These are phyloP conservation scores for Candolleomyces eurysporus DNA, from an alignment of 768 basidiomycete genomes.

Conservation along the genomic window DNA sequence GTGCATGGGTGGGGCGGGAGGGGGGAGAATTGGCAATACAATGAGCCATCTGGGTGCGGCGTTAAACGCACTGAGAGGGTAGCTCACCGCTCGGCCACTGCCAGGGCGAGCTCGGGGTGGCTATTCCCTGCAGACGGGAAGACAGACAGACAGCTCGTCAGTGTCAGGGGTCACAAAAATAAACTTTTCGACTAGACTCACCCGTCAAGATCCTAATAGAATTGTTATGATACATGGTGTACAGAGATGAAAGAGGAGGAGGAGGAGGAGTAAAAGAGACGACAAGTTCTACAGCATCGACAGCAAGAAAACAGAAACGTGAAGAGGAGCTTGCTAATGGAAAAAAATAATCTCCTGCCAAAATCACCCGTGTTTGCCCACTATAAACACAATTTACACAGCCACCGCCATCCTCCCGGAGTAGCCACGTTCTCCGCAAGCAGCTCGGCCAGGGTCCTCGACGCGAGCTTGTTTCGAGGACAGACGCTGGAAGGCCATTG, in stretches of 20 bases:
- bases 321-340: constrained; percentile 2
- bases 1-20: neutral
- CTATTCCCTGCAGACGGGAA: constrained; percentile 73
- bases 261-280: constrained; percentile 14
- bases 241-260: constrained; percentile 15
- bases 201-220: constrained; percentile 75
- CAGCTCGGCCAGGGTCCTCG: too few relatives aligned
- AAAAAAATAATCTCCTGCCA: constrained; percentile 14
- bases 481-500: too few relatives aligned
- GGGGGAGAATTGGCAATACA: neutral
- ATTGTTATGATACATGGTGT: constrained; percentile 75
- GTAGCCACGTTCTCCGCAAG: too few relatives aligned
- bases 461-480: too few relatives aligned
- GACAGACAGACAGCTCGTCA: constrained; percentile 12
- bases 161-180: neutral
- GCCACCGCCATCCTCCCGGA: constrained; percentile 32
- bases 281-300: constrained; percentile 38
- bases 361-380: constrained; percentile 28
- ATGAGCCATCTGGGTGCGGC: constrained; percentile 35
- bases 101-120: constrained; percentile 95
- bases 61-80: constrained; percentile 43
- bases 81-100: constrained; percentile 96
- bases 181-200: constrained; percentile 28
- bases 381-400: constrained; percentile 42
- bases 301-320: constrained; percentile 10